phyloP scores from a whole-genome alignment of 1,284 basidiomycete genomes.

The Cutaneotrichosporon sp. region DNA sequence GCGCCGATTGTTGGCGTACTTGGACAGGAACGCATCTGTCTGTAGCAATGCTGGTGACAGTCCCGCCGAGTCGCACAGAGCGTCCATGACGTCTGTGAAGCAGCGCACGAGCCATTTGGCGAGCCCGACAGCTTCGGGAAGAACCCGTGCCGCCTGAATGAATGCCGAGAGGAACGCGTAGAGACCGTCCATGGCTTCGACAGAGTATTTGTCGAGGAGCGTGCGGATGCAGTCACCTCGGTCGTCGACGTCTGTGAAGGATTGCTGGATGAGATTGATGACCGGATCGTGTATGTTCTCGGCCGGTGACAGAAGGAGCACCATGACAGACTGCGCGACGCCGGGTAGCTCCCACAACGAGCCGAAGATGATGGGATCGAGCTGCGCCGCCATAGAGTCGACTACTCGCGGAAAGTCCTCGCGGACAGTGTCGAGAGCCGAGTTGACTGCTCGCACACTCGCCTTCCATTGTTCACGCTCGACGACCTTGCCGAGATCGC shows the following conservation, averaged over 20 bases:
- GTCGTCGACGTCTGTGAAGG: constrained; percentile 82
- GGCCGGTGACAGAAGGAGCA: constrained; percentile 77
- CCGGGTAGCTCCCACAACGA: constrained; percentile 59
- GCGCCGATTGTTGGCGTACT: constrained; percentile 31
- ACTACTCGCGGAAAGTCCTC: constrained; percentile 65
- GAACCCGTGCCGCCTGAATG: constrained; percentile 61
- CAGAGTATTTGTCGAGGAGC: constrained; percentile 67
- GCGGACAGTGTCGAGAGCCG: constrained; percentile 61
- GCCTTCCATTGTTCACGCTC: constrained; percentile 45
- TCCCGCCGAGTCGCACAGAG: constrained; percentile 70
- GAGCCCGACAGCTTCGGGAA: constrained; percentile 80
- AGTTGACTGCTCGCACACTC: constrained; percentile 59
- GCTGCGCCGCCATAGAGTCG: constrained; percentile 63
- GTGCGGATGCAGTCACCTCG: constrained; percentile 81
- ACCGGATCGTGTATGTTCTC: constrained; percentile 70
- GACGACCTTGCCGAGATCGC: constrained; percentile 41
- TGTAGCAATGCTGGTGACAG: constrained; percentile 40
- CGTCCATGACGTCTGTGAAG: constrained; percentile 86
- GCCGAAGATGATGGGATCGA: constrained; percentile 58
- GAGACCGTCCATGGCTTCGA: constrained; percentile 68
- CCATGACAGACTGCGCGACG: constrained; percentile 61
- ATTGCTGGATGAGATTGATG: constrained; percentile 72
- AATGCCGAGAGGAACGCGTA: constrained; percentile 67
- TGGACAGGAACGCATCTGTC: constrained; percentile 55
- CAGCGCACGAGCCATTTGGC: constrained; percentile 87